Conservation (phyloP, 768 basidiomycete species). For the Trametes sanguinea region DNA sequence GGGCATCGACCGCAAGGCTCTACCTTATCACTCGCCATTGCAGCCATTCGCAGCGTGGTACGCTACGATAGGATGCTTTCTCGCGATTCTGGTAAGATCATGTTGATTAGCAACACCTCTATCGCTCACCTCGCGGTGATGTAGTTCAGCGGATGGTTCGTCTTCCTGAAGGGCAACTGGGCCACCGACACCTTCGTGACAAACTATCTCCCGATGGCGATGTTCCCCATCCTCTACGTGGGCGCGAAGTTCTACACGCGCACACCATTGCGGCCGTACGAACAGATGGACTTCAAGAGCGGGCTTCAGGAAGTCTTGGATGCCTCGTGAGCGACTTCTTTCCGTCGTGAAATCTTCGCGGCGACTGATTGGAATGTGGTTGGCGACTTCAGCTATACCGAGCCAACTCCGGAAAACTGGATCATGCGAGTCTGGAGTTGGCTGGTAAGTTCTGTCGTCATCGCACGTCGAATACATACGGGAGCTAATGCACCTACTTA, state of each 20-base stretch:
- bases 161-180: constrained; percentile 46
- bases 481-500: too few relatives aligned
- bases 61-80: constrained; percentile 31
- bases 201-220: constrained; percentile 42
- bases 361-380: background rate
- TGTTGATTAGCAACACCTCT: too few relatives aligned
- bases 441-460: constrained; percentile 31
- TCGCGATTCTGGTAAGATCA: constrained; percentile 39
- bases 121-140: background rate
- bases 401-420: constrained; percentile 36
- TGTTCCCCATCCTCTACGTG: constrained; percentile 51
- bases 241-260: constrained; percentile 26
- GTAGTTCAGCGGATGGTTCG: constrained; percentile 44
- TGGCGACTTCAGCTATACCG: constrained; percentile 28
- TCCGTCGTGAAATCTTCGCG: too few relatives aligned
- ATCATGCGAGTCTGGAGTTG: constrained; percentile 37
- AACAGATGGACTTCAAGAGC: constrained; percentile 48
- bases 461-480: too few relatives aligned
- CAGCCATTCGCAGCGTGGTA: constrained; percentile 48
- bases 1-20: constrained; percentile 46
- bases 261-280: constrained; percentile 14
- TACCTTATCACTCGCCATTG: constrained; percentile 47
- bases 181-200: constrained; percentile 42
- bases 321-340: constrained; percentile 24
- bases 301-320: constrained; percentile 42